These are phyloP conservation scores for Nitzschia sp. DNA, from an alignment of 108 stramenopile species.

Conservation along the genomic window DNA sequence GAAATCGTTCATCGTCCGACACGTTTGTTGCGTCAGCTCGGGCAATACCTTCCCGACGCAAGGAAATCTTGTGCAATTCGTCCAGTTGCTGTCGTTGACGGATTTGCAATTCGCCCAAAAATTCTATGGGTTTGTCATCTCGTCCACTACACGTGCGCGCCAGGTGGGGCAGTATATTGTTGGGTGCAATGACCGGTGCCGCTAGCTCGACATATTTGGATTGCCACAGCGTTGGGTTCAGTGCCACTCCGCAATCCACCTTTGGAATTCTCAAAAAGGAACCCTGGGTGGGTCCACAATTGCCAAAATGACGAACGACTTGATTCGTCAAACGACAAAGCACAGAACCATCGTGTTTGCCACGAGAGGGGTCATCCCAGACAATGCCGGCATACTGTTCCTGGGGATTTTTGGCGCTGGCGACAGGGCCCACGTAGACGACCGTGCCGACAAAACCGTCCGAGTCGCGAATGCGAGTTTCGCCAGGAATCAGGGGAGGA, in stretches of 20 bases:
- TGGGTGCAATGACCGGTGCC: conserved; percentile 78
- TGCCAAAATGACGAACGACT: conserved; percentile 79
- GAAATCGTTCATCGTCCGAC: conserved; percentile 30
- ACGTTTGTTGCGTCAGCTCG: conserved; percentile 11
- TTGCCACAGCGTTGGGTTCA: conserved; percentile 53
- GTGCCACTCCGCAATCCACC: conserved; percentile 62
- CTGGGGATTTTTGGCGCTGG: conserved; percentile 72
- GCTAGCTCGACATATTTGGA: conserved; percentile 70
- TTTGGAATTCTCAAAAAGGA: conserved; percentile 65
- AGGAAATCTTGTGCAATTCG: conserved; percentile 63
- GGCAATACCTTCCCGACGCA: conserved; percentile 78
- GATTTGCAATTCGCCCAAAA: conserved; percentile 81
- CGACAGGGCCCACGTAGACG: conserved; percentile 85
- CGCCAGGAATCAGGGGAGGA: conserved; percentile 16
- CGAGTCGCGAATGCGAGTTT: conserved; percentile 75
- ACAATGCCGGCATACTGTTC: conserved; percentile 86
- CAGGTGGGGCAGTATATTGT: conserved; percentile 78
- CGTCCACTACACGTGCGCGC: conserved; percentile 74
- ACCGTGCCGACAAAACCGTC: conserved; percentile 88
- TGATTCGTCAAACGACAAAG: conserved; percentile 71
- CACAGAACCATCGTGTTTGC: conserved; percentile 89
- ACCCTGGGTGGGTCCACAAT: conserved; percentile 61
- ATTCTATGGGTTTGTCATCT: conserved; percentile 83
- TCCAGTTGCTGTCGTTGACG: conserved; percentile 74
- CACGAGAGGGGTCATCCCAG: conserved; percentile 85